Evolutionary conservation across 2,329 filamentous ascomycete species (phyloP).

Genomic region (Hypoxylon sp.): DNA sequence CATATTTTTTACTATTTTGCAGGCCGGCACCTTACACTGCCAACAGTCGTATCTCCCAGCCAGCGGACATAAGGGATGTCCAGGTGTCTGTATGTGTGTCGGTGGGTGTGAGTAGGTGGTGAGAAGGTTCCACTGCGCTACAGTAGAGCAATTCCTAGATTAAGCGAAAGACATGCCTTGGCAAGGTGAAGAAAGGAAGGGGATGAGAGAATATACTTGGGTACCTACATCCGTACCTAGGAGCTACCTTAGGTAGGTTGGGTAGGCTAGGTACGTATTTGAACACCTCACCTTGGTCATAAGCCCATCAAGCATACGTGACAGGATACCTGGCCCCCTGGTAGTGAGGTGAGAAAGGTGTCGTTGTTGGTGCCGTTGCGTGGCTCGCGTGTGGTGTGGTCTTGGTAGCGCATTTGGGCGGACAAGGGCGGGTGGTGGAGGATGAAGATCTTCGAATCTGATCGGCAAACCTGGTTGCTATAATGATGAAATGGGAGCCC

Average conservation of each 20-base stretch:
- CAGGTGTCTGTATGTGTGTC: background rate
- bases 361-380: conserved; percentile 8
- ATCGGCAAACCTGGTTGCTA: conserved; percentile 34
- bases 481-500: conserved; percentile 43
- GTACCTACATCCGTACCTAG: background rate
- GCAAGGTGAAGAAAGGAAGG: background rate
- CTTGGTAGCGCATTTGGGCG: background rate
- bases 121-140: conserved; percentile 19
- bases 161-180: conserved; percentile 10
- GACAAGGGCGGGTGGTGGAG: conserved; percentile 20
- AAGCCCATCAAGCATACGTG: background rate
- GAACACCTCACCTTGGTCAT: conserved; percentile 9
- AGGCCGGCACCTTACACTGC: conserved; percentile 9
- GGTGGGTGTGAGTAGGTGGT: conserved; percentile 8
- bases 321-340: too few species aligned
- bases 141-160: conserved; percentile 21
- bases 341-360: background rate
- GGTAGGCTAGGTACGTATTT: too few species aligned
- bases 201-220: background rate
- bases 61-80: conserved; percentile 5
- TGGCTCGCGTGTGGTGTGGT: conserved; percentile 11
- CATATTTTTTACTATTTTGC: too few species aligned
- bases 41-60: conserved; percentile 27
- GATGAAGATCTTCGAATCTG: conserved; percentile 35
- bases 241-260: too few species aligned